Base-by-base conservation (phyloP, 208 protist species). In the Naegleria lovaniensis region DNA sequence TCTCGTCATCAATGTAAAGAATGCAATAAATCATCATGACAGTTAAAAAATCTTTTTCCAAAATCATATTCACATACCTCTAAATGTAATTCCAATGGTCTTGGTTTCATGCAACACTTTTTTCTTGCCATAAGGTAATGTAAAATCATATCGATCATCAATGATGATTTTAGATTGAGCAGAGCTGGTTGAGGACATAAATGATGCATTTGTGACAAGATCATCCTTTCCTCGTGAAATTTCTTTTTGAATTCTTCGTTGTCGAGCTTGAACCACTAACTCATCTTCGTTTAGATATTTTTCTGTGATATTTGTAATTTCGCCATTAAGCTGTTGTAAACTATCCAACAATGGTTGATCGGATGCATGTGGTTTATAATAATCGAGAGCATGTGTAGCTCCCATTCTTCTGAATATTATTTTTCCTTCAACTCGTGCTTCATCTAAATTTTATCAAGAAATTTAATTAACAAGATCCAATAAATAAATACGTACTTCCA, bases 341-440 rank as follows among this genome's bases (percentile, higher is more conserved):
- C n/a, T 29, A 36, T 79, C 29, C 29, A 36, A 29, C 0, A 79
- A 36, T 25, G 6, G 29, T 79, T 79, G 67, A 79, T 79, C 67
- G 9, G 16, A 29, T 79, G 16, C 29, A 6, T 79, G 39, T n/a
- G 11, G n/a, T 5, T 85, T 48, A 22, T 41, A 33, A 29, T 89
- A 89, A 39, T 89, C 43, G 36, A 89, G 7, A n/a, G 85, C 41
- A 89, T 89, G 85, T 29, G 85, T 89, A 40, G 85, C 85, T 43
- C 85, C 85, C 13, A 89, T 11, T 67, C 85, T 55, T 40, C 41
- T 89, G 39, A 89, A 89, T 16, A 89, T 41, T 38, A 89, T 67
- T 25, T 89, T 58, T 29, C 48, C 48, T 22, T 52, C 48, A 41
- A 41, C 59, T 55, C 16, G 36, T 22, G 85, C 85, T 22, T 89